These are phyloP conservation scores for Echria macrotheca DNA, from an alignment of 495 filamentous ascomycete species.

Conservation along the genomic window DNA sequence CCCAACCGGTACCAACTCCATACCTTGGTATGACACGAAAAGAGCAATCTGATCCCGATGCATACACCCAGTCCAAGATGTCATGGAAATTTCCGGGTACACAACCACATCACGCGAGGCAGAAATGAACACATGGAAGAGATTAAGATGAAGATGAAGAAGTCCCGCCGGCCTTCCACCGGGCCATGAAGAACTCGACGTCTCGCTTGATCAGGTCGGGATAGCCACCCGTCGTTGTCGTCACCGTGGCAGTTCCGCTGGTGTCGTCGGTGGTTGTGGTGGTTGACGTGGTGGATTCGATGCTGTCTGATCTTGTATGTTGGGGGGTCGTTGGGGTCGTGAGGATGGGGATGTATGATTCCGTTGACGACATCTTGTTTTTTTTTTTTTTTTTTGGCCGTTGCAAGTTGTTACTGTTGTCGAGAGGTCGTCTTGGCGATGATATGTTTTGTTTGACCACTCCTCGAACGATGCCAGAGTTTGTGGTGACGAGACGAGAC, in stretches of 20 bases:
- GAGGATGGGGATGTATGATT: neutral
- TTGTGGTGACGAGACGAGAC: neutral
- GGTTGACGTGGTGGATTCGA: neutral
- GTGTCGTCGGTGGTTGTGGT: neutral
- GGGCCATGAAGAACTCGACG: neutral
- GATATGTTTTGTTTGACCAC: neutral
- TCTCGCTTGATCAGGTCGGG: constrained; percentile 1
- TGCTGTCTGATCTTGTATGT: neutral
- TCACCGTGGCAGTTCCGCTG: neutral
- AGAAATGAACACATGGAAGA: too few relatives aligned
- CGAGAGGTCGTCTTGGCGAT: neutral
- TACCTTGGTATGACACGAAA: too few relatives aligned
- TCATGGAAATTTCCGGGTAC: too few relatives aligned
- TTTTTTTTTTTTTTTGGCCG: neutral
- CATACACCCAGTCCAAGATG: too few relatives aligned
- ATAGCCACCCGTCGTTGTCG: neutral
- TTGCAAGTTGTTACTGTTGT: neutral
- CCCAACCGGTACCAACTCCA: too few relatives aligned
- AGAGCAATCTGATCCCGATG: too few relatives aligned
- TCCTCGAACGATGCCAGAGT: neutral
- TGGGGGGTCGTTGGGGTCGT: neutral
- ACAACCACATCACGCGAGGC: too few relatives aligned
- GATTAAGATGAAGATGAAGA: too few relatives aligned
- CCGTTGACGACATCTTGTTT: neutral
- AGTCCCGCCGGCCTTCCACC: too few relatives aligned